Evolutionary conservation across 768 basidiomycete species (phyloP).

Genomic region (Rhodotorula sphaerocarpa): DNA sequence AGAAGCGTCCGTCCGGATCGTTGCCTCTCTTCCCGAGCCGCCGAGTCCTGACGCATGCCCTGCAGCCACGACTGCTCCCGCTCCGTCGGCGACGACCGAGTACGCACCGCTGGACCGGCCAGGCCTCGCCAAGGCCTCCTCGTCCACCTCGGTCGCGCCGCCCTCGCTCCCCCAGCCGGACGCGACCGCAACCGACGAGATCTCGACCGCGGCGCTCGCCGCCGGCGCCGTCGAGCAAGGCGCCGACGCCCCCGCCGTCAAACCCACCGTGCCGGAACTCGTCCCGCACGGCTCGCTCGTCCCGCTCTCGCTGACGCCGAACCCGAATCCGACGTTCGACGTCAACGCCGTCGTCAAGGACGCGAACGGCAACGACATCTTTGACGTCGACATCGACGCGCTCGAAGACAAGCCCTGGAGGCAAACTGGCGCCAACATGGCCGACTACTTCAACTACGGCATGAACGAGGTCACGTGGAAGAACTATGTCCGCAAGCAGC

Average conservation of each 20-base stretch:
- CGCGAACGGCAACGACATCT: slow-evolving; percentile 35
- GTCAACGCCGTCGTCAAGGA: slow-evolving; percentile 34
- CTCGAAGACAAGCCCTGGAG: slow-evolving; percentile 56
- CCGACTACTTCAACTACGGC: slow-evolving; percentile 99
- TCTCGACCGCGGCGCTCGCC: slow-evolving; percentile 44
- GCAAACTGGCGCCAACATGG: slow-evolving; percentile 78
- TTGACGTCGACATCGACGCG: slow-evolving; percentile 40
- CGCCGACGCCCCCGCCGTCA: not conserved
- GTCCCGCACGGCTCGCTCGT: slow-evolving; percentile 36
- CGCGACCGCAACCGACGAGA: slow-evolving; percentile 62
- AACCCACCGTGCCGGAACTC: slow-evolving; percentile 25
- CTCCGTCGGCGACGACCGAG: slow-evolving; percentile 35
- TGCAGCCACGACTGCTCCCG: slow-evolving; percentile 8
- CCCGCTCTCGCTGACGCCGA: slow-evolving; percentile 35
- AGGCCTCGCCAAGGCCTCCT: slow-evolving; percentile 10
- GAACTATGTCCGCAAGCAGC: slow-evolving; percentile 74
- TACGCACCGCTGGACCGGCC: slow-evolving; percentile 38
- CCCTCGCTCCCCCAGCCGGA: slow-evolving; percentile 58
- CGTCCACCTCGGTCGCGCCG: slow-evolving; percentile 44
- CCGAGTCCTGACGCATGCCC: no score
- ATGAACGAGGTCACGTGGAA: slow-evolving; percentile 97
- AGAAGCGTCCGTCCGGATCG: slow-evolving; percentile 7
- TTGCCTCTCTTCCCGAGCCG: not conserved
- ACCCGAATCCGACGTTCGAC: slow-evolving; percentile 41
- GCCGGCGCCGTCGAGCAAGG: slow-evolving; percentile 13